Evolutionary conservation across 2,329 filamentous ascomycete species (phyloP).

Genomic region (Raffaelea albimanens): DNA sequence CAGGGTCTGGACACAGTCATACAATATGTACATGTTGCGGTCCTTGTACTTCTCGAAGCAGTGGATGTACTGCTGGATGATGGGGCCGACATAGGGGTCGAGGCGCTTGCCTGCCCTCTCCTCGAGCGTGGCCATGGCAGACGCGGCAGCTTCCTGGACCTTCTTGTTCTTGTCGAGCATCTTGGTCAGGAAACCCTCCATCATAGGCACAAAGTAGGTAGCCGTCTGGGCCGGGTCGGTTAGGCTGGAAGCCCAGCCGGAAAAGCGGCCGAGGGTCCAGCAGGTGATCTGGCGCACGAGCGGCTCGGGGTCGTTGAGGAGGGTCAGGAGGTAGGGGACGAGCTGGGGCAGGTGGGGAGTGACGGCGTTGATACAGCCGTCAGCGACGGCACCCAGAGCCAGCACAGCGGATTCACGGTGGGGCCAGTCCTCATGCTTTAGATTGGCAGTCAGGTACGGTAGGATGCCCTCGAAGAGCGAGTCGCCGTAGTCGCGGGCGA

Average conservation of each 20-base stretch:
- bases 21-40: slow-evolving; percentile 96
- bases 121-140: slow-evolving; percentile 90
- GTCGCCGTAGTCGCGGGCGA: slow-evolving; percentile 80
- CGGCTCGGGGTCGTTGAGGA: slow-evolving; percentile 76
- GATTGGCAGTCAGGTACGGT: slow-evolving; percentile 82
- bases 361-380: slow-evolving; percentile 86
- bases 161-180: slow-evolving; percentile 98
- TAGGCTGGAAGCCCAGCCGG: slow-evolving; percentile 78
- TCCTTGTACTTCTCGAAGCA: slow-evolving; percentile 97
- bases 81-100: slow-evolving; percentile 78
- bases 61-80: slow-evolving; percentile 81
- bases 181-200: slow-evolving; percentile 87
- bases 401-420: slow-evolving; percentile 90
- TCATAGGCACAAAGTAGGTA: slow-evolving; percentile 85
- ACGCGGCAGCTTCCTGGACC: slow-evolving; percentile 92
- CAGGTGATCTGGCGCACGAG: slow-evolving; percentile 95
- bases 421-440: slow-evolving; percentile 83
- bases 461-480: slow-evolving; percentile 86
- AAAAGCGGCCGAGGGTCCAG: slow-evolving; percentile 93
- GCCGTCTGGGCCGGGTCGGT: slow-evolving; percentile 56
- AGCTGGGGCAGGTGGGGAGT: slow-evolving; percentile 84
- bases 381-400: slow-evolving; percentile 86
- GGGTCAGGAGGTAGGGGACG: slow-evolving; percentile 78
- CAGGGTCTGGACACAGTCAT: slow-evolving; percentile 95
- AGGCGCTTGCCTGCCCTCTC: slow-evolving; percentile 80